Conservation (phyloP, 805 yeast species). For the Zygosaccharomyces pseudorouxii region DNA sequence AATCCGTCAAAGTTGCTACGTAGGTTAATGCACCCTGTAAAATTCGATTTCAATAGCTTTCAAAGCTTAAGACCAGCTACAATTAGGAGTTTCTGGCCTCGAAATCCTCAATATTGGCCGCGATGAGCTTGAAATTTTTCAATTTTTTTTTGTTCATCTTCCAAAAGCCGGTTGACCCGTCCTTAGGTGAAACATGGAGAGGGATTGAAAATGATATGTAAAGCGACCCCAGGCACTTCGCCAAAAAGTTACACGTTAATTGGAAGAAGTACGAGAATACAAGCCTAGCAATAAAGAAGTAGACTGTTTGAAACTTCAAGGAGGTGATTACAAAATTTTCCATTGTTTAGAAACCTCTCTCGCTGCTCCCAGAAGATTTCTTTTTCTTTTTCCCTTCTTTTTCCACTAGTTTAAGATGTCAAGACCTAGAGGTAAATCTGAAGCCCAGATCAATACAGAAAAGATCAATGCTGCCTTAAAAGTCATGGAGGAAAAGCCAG, state of each 20-base stretch:
- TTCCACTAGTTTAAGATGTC: neutral
- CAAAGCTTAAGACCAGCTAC: neutral
- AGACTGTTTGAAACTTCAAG: too few relatives aligned
- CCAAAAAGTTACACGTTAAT: neutral
- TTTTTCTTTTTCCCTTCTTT: neutral
- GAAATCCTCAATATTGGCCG: neutral
- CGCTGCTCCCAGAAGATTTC: neutral
- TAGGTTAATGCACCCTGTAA: neutral
- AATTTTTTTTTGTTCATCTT: neutral
- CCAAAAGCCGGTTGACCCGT: neutral
- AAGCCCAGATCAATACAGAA: conserved; percentile 43
- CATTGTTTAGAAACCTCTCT: neutral
- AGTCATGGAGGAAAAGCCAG: conserved; percentile 48
- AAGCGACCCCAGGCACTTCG: neutral
- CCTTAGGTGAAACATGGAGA: neutral
- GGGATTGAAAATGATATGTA: neutral
- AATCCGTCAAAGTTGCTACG: too few relatives aligned
- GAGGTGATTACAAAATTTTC: neutral
- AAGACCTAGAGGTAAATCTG: conserved; percentile 17
- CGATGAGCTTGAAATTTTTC: conserved; percentile 17
- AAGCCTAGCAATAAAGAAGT: neutral
- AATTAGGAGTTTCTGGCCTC: neutral
- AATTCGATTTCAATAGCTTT: neutral
- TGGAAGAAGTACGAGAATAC: neutral
- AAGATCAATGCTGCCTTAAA: conserved; percentile 63